Conservation (phyloP, 768 basidiomycete species). For the Hygrophoropsis aurantiaca region DNA sequence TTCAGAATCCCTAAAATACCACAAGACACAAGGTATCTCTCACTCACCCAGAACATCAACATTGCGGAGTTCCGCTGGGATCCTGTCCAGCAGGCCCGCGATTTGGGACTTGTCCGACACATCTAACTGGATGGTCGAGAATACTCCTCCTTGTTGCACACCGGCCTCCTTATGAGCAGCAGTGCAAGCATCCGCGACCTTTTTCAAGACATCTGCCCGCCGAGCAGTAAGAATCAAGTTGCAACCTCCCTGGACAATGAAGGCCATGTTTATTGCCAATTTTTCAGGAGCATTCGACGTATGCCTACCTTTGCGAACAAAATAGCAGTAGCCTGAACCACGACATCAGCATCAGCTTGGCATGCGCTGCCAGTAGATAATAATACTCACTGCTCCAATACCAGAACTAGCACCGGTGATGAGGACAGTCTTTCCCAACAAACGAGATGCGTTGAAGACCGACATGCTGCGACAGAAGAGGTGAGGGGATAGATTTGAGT, state of each 20-base stretch:
- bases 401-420: constrained; percentile 90
- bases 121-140: constrained; percentile 73
- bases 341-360: constrained; percentile 1
- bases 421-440: constrained; percentile 83
- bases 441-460: constrained; percentile 75
- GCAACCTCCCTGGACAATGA: constrained; percentile 63
- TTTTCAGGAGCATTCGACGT: background rate
- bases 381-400: constrained; percentile 74
- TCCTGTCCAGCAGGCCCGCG: constrained; percentile 64
- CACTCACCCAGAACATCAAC: constrained; percentile 81
- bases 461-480: constrained; percentile 50
- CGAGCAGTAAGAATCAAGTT: constrained; percentile 87
- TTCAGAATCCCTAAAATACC: background rate
- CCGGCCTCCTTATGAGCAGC: constrained; percentile 74
- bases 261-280: background rate
- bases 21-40: too few species aligned
- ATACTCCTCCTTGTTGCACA: constrained; percentile 72
- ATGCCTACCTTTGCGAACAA: constrained; percentile 78
- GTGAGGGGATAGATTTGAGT: background rate
- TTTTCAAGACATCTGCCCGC: constrained; percentile 66
- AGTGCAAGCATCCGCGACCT: constrained; percentile 65
- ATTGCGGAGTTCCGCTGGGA: constrained; percentile 66
- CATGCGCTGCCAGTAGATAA: background rate
- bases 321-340: constrained; percentile 73
- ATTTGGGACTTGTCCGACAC: constrained; percentile 77